Conservation (phyloP, 2,329 filamentous ascomycete species). For the Trematosphaeria pertusa region DNA sequence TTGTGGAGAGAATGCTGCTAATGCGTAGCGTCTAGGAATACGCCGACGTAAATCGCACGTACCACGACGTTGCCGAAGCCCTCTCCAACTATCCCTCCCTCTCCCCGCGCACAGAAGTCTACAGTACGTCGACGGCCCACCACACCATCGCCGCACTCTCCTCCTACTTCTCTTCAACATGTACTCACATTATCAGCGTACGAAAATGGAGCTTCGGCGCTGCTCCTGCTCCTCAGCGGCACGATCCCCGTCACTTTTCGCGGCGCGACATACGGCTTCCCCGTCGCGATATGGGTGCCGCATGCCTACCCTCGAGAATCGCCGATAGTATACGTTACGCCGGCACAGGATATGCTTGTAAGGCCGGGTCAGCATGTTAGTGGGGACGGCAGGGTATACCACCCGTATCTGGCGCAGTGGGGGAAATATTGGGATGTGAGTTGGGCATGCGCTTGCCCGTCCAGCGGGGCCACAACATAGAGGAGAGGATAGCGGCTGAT, state of each 20-base stretch:
- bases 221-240: slow-evolving; percentile 85
- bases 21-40: slow-evolving; percentile 72
- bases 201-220: slow-evolving; percentile 83
- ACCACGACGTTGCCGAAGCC: slow-evolving; percentile 86
- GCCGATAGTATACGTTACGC: slow-evolving; percentile 87
- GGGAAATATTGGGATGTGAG: slow-evolving; percentile 86
- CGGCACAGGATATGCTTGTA: slow-evolving; percentile 86
- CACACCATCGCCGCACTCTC: not conserved
- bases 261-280: slow-evolving; percentile 88
- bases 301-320: slow-evolving; percentile 86
- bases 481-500: slow-evolving; percentile 14
- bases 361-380: slow-evolving; percentile 94
- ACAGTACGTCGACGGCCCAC: slow-evolving; percentile 68
- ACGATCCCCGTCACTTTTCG: slow-evolving; percentile 92
- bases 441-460: slow-evolving; percentile 30
- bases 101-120: slow-evolving; percentile 88
- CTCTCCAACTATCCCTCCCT: slow-evolving; percentile 82
- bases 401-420: slow-evolving; percentile 94
- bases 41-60: slow-evolving; percentile 88
- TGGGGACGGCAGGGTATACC: slow-evolving; percentile 90
- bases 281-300: slow-evolving; percentile 90
- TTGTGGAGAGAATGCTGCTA: not conserved
- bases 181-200: slow-evolving; percentile 67
- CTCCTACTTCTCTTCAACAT: slow-evolving; percentile 4
- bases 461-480: not conserved